Evolutionary conservation across 2,329 filamentous ascomycete genomes (phyloP), one percentile per base, ranked within the genome.

Genomic region (Aspergillus sp.): DNA sequence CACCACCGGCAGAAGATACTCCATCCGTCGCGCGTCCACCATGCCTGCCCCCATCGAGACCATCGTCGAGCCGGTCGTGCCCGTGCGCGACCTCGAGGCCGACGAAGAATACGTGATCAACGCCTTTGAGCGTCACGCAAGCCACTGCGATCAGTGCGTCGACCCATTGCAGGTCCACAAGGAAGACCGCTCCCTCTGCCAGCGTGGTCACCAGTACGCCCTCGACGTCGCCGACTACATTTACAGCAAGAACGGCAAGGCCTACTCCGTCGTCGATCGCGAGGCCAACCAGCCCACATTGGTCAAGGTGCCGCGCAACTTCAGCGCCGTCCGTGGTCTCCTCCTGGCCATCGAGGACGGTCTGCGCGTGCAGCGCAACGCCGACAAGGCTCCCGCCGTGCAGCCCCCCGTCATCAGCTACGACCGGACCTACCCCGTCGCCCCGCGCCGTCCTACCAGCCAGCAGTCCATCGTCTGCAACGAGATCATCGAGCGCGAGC

Each of bases 271-370:
- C 7, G 66, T 76, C 45, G 73, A 76, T 61, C 67, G 65, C n/a
- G 69, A 74, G 38, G 60, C 56, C 43, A 66, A 70, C 54, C 63
- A 70, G 22, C 59, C 63, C 1, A 71, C 69, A 3, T 65, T 75
- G 19, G 66, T 79, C 52, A 71, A 73, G 55, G 70, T 79, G 26
- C 76, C 76, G 6, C 58, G 62, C 7, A 62, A 67, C 38, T 73
- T 62, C 53, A 55, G 57, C 6, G 65, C 66, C 6, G 66, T 73
- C 41, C 65, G 66, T 14, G 64, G 61, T 16, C 64, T 79, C 14
- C 64, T 78, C 9, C 66, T 69, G 7, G 75, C 76, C 2, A 62
- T 77, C 20, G 74, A 76, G 49, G 64, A 69, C 11, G 76, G 76
- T 5, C 57, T 77, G 45, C 60, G 54, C 16, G 57, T 71, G 17